Evolutionary conservation across 2,329 filamentous ascomycete species (phyloP).

Genomic region (Aspergillus intermedius): DNA sequence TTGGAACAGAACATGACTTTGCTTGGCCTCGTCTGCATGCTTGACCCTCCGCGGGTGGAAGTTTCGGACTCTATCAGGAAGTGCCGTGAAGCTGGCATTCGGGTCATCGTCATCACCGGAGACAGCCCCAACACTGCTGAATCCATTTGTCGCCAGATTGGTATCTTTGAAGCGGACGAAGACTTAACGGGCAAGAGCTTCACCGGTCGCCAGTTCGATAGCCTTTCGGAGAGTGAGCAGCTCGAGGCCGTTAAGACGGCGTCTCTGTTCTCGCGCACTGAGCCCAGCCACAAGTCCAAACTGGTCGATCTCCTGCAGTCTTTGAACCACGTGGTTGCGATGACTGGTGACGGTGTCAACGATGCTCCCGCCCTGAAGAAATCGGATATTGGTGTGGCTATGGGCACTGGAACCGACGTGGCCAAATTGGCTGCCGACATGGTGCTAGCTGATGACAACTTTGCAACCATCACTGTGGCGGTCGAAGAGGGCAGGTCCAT

Average conservation of each 20-base stretch:
- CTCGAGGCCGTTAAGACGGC: slow-evolving; percentile 76
- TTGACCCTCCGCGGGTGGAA: slow-evolving; percentile 91
- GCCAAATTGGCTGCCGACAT: slow-evolving; percentile 96
- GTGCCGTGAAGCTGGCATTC: slow-evolving; percentile 88
- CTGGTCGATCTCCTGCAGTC: slow-evolving; percentile 94
- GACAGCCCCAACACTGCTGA: slow-evolving; percentile 98
- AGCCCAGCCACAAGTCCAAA: slow-evolving; percentile 95
- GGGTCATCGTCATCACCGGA: slow-evolving; percentile 95
- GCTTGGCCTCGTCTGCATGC: slow-evolving; percentile 88
- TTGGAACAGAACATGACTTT: slow-evolving; percentile 93
- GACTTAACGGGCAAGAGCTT: slow-evolving; percentile 86
- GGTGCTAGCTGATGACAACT: slow-evolving; percentile 98
- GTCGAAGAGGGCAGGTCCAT: slow-evolving; percentile 97
- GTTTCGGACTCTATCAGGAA: slow-evolving; percentile 78
- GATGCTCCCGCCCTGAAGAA: slow-evolving; percentile 97
- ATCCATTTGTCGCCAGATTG: slow-evolving; percentile 95
- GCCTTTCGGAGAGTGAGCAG: slow-evolving; percentile 69
- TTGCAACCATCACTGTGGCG: slow-evolving; percentile 91
- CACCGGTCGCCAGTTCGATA: slow-evolving; percentile 91
- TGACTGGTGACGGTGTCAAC: slow-evolving; percentile 98
- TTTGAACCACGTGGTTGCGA: slow-evolving; percentile 88
- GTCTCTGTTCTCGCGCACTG: slow-evolving; percentile 90
- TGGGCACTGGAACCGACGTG: slow-evolving; percentile 97
- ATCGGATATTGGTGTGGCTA: slow-evolving; percentile 96
- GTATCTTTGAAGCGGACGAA: slow-evolving; percentile 76